A percentile compares a stretch with the other conserved stretches of the same genome.
These are phyloP conservation scores for Colletotrichum liriopes DNA, from an alignment of 2,329 filamentous ascomycete genomes.

Conservation along the genomic window DNA sequence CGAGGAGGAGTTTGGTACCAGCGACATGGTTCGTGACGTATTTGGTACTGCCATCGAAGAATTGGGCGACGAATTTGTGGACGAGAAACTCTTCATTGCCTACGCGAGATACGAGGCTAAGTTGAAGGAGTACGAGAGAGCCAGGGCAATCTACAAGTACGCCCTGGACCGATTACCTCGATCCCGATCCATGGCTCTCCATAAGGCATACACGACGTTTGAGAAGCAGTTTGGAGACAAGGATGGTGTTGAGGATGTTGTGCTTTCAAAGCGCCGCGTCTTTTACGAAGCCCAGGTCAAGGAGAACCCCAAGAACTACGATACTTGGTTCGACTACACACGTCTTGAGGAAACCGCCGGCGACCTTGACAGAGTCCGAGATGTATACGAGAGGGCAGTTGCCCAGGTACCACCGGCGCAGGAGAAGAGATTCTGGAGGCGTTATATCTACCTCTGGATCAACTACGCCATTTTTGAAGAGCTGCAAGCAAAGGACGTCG, in stretches of 20 bases:
- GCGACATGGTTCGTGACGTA: conserved; percentile 91
- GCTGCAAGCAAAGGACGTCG: conserved; percentile 83
- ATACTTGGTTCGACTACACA: conserved; percentile 96
- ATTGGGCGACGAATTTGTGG: conserved; percentile 93
- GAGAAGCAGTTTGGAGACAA: conserved; percentile 98
- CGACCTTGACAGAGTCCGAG: conserved; percentile 86
- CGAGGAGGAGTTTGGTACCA: conserved; percentile 95
- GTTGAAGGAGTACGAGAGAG: conserved; percentile 94
- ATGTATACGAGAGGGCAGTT: conserved; percentile 96
- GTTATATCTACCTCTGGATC: conserved; percentile 98
- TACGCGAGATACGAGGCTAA: conserved; percentile 97
- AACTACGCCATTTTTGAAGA: conserved; percentile 99
- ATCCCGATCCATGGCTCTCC: conserved; percentile 86
- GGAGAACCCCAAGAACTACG: conserved; percentile 96
- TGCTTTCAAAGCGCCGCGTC: conserved; percentile 92
- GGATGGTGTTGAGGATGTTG: conserved; percentile 95
- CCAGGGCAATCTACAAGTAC: conserved; percentile 96
- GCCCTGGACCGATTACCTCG: conserved; percentile 92
- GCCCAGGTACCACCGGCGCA: conserved; percentile 95
- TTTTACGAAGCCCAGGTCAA: conserved; percentile 96
- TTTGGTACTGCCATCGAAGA: conserved; percentile 91
- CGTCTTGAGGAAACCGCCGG: conserved; percentile 89
- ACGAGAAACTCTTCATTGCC: conserved; percentile 94
- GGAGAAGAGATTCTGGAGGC: conserved; percentile 96
- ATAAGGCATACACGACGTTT: conserved; percentile 96